Base-by-base conservation (phyloP, 2,329 filamentous ascomycete species). In the Fusarium mangiferae region DNA sequence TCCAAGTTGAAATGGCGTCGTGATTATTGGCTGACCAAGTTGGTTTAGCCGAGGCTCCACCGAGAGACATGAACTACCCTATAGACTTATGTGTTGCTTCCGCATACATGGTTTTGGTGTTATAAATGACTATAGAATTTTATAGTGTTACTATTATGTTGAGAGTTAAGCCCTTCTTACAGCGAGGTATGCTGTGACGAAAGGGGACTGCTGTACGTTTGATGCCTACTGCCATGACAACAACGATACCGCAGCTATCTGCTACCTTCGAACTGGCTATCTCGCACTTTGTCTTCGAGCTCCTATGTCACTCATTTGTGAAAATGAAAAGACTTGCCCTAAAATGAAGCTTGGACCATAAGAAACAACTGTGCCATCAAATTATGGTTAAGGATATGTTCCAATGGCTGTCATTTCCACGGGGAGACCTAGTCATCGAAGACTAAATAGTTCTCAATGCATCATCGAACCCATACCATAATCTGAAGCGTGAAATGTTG, bases 1-100 rank as follows among this genome's bases (percentile, higher is more conserved):
- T 73, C 75, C 65, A 77, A 77, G 66, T 77, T 78, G 78, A 77
- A 77, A 78, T 78, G 76, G 66, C 72, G 65, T 70, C 76, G 70
- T 74, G 74, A 77, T 74, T 72, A 78, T 78, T 78, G 74, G 76
- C 68, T 70, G 65, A 56, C 65, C 45, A 55, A 59, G 55, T 42
- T 28, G 39, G 58, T 77, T 78, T 78, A 76, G 58, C 79, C 79
- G 79, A 76, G 44, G 59, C 66, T 81, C 63, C 73, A 69, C 79
- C 79, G 78, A 42, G 7, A 7, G 2, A 24, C 13, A 5, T 1
- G 0, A 24, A 8, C 10, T 78, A 78, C 77, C 77, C 77, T 78
- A 36, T 24, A 78, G 30, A 39, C 6, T 4, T 12, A 1, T 1
- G 0, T 6, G 4, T 2, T 2, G 15, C 11, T 6, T 15, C 12